Conservation (phyloP, 371 early-diverging fungal genomes). For the Mucor irregularis region DNA sequence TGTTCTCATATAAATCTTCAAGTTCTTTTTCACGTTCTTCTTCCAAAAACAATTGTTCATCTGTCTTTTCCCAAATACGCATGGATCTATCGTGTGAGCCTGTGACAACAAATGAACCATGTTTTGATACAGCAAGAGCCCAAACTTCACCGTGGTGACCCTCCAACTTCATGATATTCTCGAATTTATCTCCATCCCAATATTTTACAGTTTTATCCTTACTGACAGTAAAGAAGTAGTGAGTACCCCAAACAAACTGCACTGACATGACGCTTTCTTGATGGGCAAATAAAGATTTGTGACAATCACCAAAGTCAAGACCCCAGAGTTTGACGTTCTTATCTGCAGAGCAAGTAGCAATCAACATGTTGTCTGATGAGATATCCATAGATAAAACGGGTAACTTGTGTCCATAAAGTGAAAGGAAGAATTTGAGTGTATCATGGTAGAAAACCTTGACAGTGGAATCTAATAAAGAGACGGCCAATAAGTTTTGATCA, state of each 20-base stretch:
- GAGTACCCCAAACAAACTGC: constrained; percentile 90
- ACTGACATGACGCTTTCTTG: constrained; percentile 87
- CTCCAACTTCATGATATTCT: constrained; percentile 88
- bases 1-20: constrained; percentile 85
- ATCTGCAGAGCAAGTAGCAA: constrained; percentile 92
- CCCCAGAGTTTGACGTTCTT: constrained; percentile 98
- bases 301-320: constrained; percentile 98
- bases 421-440: constrained; percentile 93
- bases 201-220: constrained; percentile 92
- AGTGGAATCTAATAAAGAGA: constrained; percentile 89
- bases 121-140: constrained; percentile 85
- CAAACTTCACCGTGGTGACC: constrained; percentile 94
- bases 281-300: constrained; percentile 91
- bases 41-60: constrained; percentile 92
- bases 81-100: constrained; percentile 92
- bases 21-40: constrained; percentile 95
- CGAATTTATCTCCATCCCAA: constrained; percentile 98
- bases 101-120: constrained; percentile 84
- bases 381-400: constrained; percentile 96
- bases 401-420: constrained; percentile 94
- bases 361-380: constrained; percentile 85
- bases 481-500: constrained; percentile 85
- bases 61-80: constrained; percentile 93
- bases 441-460: constrained; percentile 96
- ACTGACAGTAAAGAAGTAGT: constrained; percentile 89